These are phyloP conservation scores for Mycena chlorophos DNA, from an alignment of 768 basidiomycete genomes.

Conservation along the genomic window DNA sequence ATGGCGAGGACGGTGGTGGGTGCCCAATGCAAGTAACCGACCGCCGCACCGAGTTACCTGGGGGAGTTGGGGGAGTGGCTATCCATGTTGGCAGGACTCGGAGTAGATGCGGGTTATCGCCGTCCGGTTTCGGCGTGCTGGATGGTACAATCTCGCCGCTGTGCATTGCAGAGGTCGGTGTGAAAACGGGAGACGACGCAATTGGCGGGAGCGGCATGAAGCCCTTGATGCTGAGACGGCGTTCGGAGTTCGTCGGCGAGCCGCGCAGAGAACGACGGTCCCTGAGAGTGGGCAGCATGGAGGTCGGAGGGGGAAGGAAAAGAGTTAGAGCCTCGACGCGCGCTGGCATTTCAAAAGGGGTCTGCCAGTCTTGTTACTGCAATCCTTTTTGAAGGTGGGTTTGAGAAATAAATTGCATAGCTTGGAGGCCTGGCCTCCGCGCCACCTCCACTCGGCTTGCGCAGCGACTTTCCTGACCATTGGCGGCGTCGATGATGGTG, in stretches of 20 bases:
- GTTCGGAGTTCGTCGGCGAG: slow-evolving; percentile 15
- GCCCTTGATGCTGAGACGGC: slow-evolving; percentile 33
- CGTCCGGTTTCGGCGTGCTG: not conserved
- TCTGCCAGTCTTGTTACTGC: no score
- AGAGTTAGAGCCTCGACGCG: not conserved
- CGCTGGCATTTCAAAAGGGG: no score
- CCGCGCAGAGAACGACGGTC: slow-evolving; percentile 21
- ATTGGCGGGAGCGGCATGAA: slow-evolving; percentile 58
- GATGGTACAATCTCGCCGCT: slow-evolving; percentile 8
- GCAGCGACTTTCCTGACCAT: no score
- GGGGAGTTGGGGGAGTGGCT: slow-evolving; percentile 60
- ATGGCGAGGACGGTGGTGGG: slow-evolving; percentile 30
- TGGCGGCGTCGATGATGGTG: no score
- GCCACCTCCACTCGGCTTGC: no score
- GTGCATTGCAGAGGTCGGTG: slow-evolving; percentile 37
- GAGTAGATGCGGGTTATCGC: slow-evolving; percentile 29
- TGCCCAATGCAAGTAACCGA: slow-evolving; percentile 36
- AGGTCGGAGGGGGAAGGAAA: not conserved
- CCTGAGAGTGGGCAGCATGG: slow-evolving; percentile 11
- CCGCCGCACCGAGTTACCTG: slow-evolving; percentile 41
- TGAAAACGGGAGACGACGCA: slow-evolving; percentile 58
- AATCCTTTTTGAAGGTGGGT: no score
- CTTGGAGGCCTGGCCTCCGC: no score
- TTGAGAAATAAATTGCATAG: no score
- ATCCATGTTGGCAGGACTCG: slow-evolving; percentile 53